Conservation (phyloP, 2,329 filamentous ascomycete species). For the Cercospora zeina region DNA sequence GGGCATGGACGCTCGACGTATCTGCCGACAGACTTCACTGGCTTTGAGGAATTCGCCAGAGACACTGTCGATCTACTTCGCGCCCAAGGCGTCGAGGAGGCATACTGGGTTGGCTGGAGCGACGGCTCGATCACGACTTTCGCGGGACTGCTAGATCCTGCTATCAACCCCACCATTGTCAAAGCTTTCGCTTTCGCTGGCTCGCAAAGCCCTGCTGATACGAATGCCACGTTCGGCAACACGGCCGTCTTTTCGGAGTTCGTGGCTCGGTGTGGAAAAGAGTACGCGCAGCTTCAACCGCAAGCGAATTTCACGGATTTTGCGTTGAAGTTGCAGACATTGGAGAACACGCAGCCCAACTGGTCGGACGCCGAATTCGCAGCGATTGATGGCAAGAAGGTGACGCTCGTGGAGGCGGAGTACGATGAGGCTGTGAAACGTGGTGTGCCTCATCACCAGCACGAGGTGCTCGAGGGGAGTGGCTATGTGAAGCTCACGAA, state of each 20-base stretch:
- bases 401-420: conserved; percentile 37
- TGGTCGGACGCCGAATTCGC: conserved; percentile 33
- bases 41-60: conserved; percentile 43
- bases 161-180: conserved; percentile 39
- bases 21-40: conserved; percentile 43
- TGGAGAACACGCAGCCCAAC: conserved; percentile 44
- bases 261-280: conserved; percentile 41
- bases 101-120: conserved; percentile 47
- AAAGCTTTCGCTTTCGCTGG: conserved; percentile 48
- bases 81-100: conserved; percentile 36
- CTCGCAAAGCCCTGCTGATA: conserved; percentile 39
- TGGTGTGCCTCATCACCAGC: conserved; percentile 42
- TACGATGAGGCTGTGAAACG: conserved; percentile 46
- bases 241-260: conserved; percentile 43
- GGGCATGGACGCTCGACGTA: conserved; percentile 48
- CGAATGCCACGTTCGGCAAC: conserved; percentile 42
- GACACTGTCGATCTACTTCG: conserved; percentile 43
- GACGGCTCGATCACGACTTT: conserved; percentile 47
- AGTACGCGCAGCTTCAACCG: conserved; percentile 45
- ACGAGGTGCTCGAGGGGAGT: conserved; percentile 44
- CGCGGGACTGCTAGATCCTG: conserved; percentile 41
- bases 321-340: conserved; percentile 41
- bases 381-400: conserved; percentile 35
- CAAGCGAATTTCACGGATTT: conserved; percentile 44
- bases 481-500: conserved; percentile 41